Percentiles rank a stretch among this genome's conserved stretches.
Evolutionary conservation across 208 protist species (phyloP).

Genomic region (Blastocrithidia nonstop): DNA sequence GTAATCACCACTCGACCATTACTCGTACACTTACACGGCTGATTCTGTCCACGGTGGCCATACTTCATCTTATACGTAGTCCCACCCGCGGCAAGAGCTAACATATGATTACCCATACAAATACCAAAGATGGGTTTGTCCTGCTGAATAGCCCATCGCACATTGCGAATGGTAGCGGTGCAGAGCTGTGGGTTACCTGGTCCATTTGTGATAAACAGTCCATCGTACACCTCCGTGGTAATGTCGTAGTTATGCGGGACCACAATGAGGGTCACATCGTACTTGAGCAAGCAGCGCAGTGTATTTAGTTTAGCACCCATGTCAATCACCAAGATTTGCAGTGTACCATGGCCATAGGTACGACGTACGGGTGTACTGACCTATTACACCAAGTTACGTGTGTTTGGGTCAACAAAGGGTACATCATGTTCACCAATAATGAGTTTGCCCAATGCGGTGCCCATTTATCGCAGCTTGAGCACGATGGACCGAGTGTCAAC

Average conservation of each 20-base stretch:
- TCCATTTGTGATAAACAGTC: constrained; percentile 95
- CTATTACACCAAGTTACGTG: constrained; percentile 88
- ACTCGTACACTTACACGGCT: constrained; percentile 85
- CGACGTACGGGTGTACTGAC: constrained; percentile 76
- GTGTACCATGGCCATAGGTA: constrained; percentile 78
- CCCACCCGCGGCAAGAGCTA: constrained; percentile 86
- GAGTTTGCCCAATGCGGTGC: constrained; percentile 86
- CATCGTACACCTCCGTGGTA: constrained; percentile 88
- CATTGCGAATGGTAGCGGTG: constrained; percentile 86
- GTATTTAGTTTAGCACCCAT: constrained; percentile 93
- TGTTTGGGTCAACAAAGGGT: constrained; percentile 89
- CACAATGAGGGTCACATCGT: constrained; percentile 73
- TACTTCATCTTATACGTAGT: constrained; percentile 97
- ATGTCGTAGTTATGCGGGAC: constrained; percentile 94
- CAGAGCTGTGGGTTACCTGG: constrained; percentile 85
- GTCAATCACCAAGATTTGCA: constrained; percentile 85
- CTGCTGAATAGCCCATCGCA: constrained; percentile 78
- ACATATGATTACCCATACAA: constrained; percentile 98
- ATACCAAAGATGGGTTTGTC: constrained; percentile 96
- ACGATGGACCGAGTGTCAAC: constrained; percentile 97
- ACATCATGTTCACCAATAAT: constrained; percentile 55
- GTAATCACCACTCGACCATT: constrained; percentile 91
- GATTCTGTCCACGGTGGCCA: constrained; percentile 98
- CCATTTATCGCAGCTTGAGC: constrained; percentile 91
- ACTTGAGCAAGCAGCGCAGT: constrained; percentile 82